These are phyloP conservation scores for Crithidia acanthocephali DNA, from an alignment of 208 protist species.

Conservation along the genomic window DNA sequence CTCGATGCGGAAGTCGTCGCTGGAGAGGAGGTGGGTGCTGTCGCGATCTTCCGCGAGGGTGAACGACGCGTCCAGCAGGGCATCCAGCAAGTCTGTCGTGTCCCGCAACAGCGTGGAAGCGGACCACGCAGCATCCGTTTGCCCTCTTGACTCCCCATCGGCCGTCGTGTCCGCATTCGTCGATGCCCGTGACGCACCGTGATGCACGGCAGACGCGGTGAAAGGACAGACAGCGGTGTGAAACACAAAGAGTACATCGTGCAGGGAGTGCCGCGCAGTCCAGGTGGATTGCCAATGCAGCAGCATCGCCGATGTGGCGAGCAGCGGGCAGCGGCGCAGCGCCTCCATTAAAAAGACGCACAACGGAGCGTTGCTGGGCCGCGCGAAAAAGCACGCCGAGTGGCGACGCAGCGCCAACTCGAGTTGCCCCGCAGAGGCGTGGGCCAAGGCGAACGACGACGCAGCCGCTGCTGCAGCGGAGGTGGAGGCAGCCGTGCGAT, in stretches of 20 bases:
- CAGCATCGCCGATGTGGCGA: slow-evolving; percentile 46
- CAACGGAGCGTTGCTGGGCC: slow-evolving; percentile 61
- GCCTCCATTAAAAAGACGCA: slow-evolving; percentile 69
- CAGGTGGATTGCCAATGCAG: slow-evolving; percentile 59
- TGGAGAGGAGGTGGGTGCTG: slow-evolving; percentile 23
- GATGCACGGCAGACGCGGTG: not conserved
- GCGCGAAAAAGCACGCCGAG: slow-evolving; percentile 60
- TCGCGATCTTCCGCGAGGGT: slow-evolving; percentile 41
- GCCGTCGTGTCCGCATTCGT: too few relatives aligned
- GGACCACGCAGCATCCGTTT: too few relatives aligned
- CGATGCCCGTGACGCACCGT: too few relatives aligned
- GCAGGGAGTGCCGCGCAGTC: slow-evolving; percentile 58
- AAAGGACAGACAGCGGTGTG: slow-evolving; percentile 67
- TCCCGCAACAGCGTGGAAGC: slow-evolving; percentile 16
- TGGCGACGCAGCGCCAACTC: slow-evolving; percentile 38
- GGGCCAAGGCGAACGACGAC: not conserved
- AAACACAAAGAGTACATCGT: slow-evolving; percentile 54
- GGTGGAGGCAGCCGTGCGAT: not conserved
- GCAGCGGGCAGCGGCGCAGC: slow-evolving; percentile 63
- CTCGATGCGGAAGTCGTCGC: slow-evolving; percentile 35
- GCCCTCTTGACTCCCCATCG: too few relatives aligned
- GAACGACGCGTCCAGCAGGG: slow-evolving; percentile 41
- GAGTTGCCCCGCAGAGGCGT: slow-evolving; percentile 15
- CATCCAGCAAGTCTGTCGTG: slow-evolving; percentile 50
- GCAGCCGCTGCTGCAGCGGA: not conserved